Conservation (phyloP, 2,329 filamentous ascomycete species). For the Beauveria varroae region DNA sequence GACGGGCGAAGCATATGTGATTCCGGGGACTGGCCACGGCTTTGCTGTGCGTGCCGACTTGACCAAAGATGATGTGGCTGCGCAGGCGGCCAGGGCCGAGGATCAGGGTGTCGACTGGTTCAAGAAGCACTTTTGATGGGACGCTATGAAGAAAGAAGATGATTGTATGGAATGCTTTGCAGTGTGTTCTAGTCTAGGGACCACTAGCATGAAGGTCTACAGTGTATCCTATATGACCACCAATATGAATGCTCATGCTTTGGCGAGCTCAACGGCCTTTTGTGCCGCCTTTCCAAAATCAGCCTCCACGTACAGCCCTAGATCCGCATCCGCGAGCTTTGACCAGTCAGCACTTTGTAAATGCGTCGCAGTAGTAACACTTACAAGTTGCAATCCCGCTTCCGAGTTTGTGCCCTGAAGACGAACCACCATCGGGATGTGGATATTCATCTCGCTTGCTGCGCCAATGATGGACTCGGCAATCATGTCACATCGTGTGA, state of each 20-base stretch:
- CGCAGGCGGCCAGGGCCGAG: slow-evolving; percentile 24
- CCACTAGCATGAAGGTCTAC: not conserved
- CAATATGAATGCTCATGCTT: not conserved
- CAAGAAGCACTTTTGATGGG: slow-evolving; percentile 15
- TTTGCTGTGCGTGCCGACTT: slow-evolving; percentile 31
- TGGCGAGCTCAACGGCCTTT: slow-evolving; percentile 19
- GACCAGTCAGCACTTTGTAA: not conserved
- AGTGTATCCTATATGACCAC: no score
- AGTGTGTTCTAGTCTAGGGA: not conserved
- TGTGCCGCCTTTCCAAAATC: slow-evolving; percentile 21
- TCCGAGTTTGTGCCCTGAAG: slow-evolving; percentile 40
- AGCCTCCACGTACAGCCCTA: slow-evolving; percentile 20
- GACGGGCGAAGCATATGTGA: slow-evolving; percentile 30
- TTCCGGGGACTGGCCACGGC: slow-evolving; percentile 32
- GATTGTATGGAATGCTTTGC: not conserved
- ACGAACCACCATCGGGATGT: slow-evolving; percentile 37
- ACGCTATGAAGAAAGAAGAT: not conserved
- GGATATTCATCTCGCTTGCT: slow-evolving; percentile 28
- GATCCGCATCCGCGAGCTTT: slow-evolving; percentile 19
- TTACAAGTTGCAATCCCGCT: slow-evolving; percentile 31
- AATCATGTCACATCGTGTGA: slow-evolving; percentile 44
- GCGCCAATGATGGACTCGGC: slow-evolving; percentile 40
- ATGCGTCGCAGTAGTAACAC: slow-evolving; percentile 13
- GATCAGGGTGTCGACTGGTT: slow-evolving; percentile 29
- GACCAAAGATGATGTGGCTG: slow-evolving; percentile 17